Evolutionary conservation across 2,329 filamentous ascomycete genomes (phyloP).

Genomic region (Ophiobolus disseminans): DNA sequence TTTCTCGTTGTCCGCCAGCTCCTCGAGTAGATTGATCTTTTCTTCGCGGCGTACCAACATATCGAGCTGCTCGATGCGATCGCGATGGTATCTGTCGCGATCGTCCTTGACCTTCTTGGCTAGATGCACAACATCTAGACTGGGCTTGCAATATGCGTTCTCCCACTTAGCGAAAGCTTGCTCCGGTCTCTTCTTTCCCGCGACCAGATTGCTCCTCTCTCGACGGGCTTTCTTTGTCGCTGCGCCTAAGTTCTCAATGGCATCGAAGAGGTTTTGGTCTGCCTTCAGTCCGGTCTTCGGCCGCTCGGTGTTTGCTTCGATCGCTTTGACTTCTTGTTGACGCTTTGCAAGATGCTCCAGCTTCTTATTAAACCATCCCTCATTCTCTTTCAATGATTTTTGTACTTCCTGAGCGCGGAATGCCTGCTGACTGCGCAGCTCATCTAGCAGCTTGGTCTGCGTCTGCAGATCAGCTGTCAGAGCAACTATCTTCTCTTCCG

Average conservation of each 20-base stretch:
- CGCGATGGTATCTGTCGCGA: not conserved
- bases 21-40: not conserved
- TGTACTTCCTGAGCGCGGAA: not conserved
- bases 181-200: not conserved
- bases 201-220: not conserved
- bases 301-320: not conserved
- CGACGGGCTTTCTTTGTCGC: not conserved
- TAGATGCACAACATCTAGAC: not conserved
- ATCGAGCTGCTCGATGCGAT: not conserved
- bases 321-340: not conserved
- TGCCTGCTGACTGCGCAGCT: not conserved
- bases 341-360: not conserved
- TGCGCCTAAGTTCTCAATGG: not conserved
- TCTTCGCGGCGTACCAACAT: not conserved
- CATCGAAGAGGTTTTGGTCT: not conserved
- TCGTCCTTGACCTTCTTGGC: not conserved
- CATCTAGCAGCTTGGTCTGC: not conserved
- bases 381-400: not conserved
- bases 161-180: not conserved
- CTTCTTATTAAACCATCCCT: not conserved
- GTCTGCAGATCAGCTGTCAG: too few species aligned
- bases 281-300: not conserved
- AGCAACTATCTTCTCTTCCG: too few species aligned
- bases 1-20: not conserved
- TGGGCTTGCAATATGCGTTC: not conserved